A percentile compares a stretch with the other conserved stretches of the same genome.
phyloP scores from a whole-genome alignment of 352 stramenopile species.

The Aphanomyces invadans region DNA sequence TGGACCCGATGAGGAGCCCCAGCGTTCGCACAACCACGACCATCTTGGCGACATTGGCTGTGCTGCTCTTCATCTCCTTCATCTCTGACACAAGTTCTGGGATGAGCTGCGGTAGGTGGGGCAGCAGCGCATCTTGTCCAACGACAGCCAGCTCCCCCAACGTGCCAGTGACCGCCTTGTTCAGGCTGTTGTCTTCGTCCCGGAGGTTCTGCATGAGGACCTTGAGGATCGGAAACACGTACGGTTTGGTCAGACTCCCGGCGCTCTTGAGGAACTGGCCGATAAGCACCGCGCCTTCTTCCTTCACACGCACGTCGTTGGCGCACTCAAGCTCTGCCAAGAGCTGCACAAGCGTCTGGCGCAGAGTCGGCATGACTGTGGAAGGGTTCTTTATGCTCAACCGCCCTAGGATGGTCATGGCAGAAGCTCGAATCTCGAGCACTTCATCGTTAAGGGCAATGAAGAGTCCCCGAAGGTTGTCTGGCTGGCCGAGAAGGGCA shows the following conservation, averaged over 20 bases:
- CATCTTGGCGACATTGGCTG: conserved; percentile 76
- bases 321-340: conserved; percentile 81
- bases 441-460: conserved; percentile 83
- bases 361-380: conserved; percentile 67
- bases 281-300: conserved; percentile 75
- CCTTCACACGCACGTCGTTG: conserved; percentile 68
- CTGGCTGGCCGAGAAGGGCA: conserved; percentile 64
- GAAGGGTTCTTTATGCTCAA: conserved; percentile 82
- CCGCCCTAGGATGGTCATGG: conserved; percentile 79
- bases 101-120: conserved; percentile 77
- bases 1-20: conserved; percentile 72
- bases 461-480: conserved; percentile 79
- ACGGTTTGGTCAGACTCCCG: conserved; percentile 68
- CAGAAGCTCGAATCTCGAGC: conserved; percentile 82
- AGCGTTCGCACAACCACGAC: conserved; percentile 82
- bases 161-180: conserved; percentile 76
- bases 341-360: conserved; percentile 79
- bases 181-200: conserved; percentile 77
- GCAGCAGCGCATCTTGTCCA: conserved; percentile 63
- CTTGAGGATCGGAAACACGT: conserved; percentile 77
- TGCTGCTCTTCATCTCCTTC: conserved; percentile 38
- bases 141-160: conserved; percentile 75
- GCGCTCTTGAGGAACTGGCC: conserved; percentile 72
- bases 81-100: conserved; percentile 84
- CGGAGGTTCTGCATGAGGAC: conserved; percentile 84